Conservation (phyloP, 2,329 filamentous ascomycete genomes). For the Fusarium falciforme region DNA sequence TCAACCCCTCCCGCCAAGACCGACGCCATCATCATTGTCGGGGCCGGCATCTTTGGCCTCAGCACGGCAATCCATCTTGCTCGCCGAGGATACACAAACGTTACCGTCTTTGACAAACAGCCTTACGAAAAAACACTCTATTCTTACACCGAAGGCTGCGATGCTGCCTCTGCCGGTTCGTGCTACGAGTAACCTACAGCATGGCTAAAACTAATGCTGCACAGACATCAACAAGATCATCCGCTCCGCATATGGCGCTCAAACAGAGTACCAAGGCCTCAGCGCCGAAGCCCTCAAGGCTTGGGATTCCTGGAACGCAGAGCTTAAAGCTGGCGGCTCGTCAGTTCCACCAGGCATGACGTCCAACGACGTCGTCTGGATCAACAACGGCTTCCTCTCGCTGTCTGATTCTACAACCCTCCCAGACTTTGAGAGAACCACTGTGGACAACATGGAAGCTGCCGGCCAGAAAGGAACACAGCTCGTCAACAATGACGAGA, state of each 20-base stretch:
- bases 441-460: conserved; percentile 49
- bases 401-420: conserved; percentile 36
- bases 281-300: conserved; percentile 52
- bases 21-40: conserved; percentile 37
- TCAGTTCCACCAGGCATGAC: conserved; percentile 51
- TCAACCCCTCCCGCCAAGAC: neutral
- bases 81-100: conserved; percentile 56
- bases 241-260: conserved; percentile 51
- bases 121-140: conserved; percentile 54
- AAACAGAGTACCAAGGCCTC: conserved; percentile 59
- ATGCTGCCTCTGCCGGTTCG: conserved; percentile 56
- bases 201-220: neutral
- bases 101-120: conserved; percentile 62
- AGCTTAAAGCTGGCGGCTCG: conserved; percentile 44
- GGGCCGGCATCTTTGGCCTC: conserved; percentile 49
- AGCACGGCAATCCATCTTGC: conserved; percentile 49
- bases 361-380: conserved; percentile 48
- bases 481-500: conserved; percentile 41
- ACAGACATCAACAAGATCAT: conserved; percentile 52
- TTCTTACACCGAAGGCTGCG: conserved; percentile 54
- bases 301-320: conserved; percentile 59
- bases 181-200: neutral
- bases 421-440: conserved; percentile 49
- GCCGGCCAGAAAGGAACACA: conserved; percentile 50
- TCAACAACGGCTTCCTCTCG: conserved; percentile 51